Conservation (phyloP, 306 rosid genomes). For the Rubus parviflorus region DNA sequence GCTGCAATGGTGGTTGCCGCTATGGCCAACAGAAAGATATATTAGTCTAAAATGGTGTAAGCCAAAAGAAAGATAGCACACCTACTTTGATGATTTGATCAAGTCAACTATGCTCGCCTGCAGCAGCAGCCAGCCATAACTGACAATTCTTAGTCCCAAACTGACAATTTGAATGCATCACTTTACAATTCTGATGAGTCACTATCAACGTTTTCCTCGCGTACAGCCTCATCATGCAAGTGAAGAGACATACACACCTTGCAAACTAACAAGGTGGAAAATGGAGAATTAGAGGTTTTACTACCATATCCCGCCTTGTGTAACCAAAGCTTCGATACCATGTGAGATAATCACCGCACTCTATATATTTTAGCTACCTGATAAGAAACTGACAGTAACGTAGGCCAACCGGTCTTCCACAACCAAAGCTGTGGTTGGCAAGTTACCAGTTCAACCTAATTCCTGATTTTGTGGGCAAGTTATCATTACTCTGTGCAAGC, state of each 20-base stretch:
- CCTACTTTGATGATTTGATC: conserved; percentile 4
- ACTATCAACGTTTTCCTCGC: background rate
- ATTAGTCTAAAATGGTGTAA: background rate
- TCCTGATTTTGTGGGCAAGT: background rate
- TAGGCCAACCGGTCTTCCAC: background rate
- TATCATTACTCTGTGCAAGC: background rate
- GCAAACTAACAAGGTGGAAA: background rate
- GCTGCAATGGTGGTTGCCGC: conserved; percentile 15
- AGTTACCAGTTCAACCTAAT: background rate
- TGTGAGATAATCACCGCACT: too few relatives aligned
- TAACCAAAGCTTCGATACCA: background rate
- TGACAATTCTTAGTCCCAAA: background rate
- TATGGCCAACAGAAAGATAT: background rate
- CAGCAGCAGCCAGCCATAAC: conserved; percentile 9
- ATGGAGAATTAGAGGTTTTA: background rate
- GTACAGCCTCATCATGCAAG: background rate
- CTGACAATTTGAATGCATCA: background rate
- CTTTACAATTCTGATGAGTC: background rate
- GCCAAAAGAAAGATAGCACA: background rate
- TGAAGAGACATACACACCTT: background rate
- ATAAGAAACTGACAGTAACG: background rate
- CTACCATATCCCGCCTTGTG: background rate
- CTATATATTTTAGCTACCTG: background rate
- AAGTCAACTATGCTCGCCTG: conserved; percentile 20
- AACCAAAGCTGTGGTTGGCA: background rate